Base-by-base conservation (phyloP, 129 eudicot species). In the Glebionis coronaria region DNA sequence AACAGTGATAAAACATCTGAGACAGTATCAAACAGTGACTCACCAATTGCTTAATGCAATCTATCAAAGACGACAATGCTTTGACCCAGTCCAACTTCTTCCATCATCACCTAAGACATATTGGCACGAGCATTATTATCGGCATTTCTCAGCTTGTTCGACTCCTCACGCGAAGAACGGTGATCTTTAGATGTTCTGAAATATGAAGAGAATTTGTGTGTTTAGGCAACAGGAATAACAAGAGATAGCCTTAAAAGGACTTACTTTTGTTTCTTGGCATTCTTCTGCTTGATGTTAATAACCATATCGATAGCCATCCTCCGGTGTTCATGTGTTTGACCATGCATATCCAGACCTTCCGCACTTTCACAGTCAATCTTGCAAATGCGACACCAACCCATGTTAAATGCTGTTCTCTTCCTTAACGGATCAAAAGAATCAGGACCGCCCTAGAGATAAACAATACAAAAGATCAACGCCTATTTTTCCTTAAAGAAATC, bases 331-430 rank as follows among this genome's bases (percentile, higher is more conserved):
- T 87, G 80, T 29, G 99, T 82, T 52, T 94, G 99, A 27, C 95
- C 87, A 87, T 94, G 99, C 79, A 85, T 46, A 57, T 94, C 99
- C 61, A 94, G 76, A 25, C 95, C 99, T 68, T 94, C 99, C 54
- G 87, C 90, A 14, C 87, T 81, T 42, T 88, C 95, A 87, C 99
- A 94, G 67, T 94, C 97, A 68, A 94, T 75, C 67, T 82, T 80
- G 84, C 99, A 94, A 21, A 94, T 94, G 18, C 97, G 86, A 77
- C 99, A 94, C 99, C 96, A 94, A 28, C 95, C 96, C 79, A 79
- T 82, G 61, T 82, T 82, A 9, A 80, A 44, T 2, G 84, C 73
- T 73, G 74, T 86, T 76, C 92, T 73, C 83, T 83, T 89, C 76
- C 93, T 80, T 38, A 80, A 63, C 7, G 71, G 79, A 67, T 94